Evolutionary conservation across 345 rosid genomes (phyloP), one percentile per base, ranked within the genome.

Genomic region (Hypericum androsaemum): DNA sequence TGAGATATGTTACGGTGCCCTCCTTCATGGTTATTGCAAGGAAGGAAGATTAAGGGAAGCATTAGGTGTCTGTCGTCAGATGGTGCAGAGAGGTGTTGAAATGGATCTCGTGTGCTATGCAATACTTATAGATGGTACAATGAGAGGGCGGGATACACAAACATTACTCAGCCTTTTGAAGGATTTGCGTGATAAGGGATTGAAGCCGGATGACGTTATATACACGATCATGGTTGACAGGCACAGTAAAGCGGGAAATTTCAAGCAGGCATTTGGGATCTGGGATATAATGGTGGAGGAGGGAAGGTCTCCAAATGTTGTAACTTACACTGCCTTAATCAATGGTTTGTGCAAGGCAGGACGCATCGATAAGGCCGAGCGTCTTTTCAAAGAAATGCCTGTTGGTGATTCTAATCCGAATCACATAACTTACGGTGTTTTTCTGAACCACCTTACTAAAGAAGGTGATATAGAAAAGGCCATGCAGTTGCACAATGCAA

Each of bases 161-260:
- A 60, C 70, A 42, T 75, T 75, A 43, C 56, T 72, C 48, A 64
- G 52, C 54, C 75, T 88, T 43, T 52, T 92, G 58, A 80, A 83
- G 65, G 83, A 83, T 64, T 81, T 92, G 95, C 70, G 66, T 58
- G 71, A 71, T 49, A 67, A 50, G 50, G 79, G 83, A 56, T 68
- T 88, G 59, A 81, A 57, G 66, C 98, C 98, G 41, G 98, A 92
- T 66, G 62, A 44, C 49, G 75, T 80, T 54, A 78, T 78, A 11
- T 88, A 83, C 41, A 84, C 96, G 50, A 83, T 82, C 73, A 83
- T 88, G 88, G 88, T 92, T 40, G 94, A 81, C 68, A 83, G 84
- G 46, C 77, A 80, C 48, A 63, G 81, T 68, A 85, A 83, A 79
- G 66, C 69, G 0, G 95, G 95, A 63, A 77, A 85, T 59, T 55